Evolutionary conservation across 1,284 basidiomycete species (phyloP).

Genomic region (Sutorius eximius): DNA sequence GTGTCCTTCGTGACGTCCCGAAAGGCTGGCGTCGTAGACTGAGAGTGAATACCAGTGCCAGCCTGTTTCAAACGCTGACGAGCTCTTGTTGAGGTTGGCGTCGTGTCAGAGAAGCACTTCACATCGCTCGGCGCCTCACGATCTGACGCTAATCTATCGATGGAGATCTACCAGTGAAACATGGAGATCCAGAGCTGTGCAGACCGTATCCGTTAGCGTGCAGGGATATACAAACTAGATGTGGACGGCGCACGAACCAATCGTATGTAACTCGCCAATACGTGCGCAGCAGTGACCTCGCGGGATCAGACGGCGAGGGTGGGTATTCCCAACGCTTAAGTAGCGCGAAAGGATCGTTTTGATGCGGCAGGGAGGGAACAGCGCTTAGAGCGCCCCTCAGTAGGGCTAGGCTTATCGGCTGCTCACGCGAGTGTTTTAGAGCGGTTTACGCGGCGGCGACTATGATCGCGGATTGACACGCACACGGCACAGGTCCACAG

Average conservation of each 20-base stretch:
- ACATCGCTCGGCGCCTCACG: background rate
- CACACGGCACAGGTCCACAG: no score
- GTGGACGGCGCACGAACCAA: background rate
- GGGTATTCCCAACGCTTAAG: background rate
- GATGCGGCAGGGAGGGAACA: background rate
- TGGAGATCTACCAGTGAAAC: background rate
- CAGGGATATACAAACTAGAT: background rate
- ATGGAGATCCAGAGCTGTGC: background rate
- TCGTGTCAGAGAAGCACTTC: background rate
- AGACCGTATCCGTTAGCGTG: background rate
- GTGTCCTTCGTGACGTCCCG: background rate
- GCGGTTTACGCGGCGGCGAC: background rate
- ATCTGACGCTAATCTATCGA: background rate
- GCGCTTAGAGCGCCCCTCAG: background rate
- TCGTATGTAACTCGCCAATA: background rate
- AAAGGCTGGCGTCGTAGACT: background rate
- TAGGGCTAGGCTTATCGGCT: background rate
- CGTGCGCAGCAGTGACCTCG: background rate
- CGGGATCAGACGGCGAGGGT: background rate
- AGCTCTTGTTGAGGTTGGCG: background rate
- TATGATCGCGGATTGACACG: background rate
- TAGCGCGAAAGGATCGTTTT: background rate
- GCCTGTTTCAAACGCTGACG: background rate
- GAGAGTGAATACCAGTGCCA: background rate
- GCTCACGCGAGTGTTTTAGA: background rate